phyloP scores from a whole-genome alignment of 306 rosid genomes.

The Dalbergia cultrata region DNA sequence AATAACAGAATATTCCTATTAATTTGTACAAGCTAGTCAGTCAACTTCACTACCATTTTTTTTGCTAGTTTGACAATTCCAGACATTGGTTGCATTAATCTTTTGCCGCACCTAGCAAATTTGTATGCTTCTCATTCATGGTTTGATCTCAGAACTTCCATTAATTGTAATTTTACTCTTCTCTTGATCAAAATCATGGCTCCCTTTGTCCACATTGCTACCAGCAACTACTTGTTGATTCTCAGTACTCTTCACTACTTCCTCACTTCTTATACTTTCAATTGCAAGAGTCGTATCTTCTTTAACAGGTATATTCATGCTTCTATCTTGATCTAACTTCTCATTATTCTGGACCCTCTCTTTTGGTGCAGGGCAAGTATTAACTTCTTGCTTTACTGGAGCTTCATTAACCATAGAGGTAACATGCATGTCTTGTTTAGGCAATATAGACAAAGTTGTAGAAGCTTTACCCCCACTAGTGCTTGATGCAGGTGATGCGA shows the following conservation, averaged over 20 bases:
- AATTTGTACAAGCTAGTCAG: conserved; percentile 29
- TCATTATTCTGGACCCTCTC: conserved; percentile 44
- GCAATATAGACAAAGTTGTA: conserved; percentile 29
- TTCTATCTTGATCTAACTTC: conserved; percentile 2
- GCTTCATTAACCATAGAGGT: conserved; percentile 43
- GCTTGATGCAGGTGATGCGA: conserved; percentile 24
- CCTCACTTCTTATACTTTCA: conserved; percentile 1
- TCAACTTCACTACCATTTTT: conserved; percentile 27
- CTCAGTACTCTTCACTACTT: conserved; percentile 9
- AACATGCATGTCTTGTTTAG: conserved; percentile 49
- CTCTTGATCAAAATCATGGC: conserved; percentile 33
- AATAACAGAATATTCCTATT: background rate
- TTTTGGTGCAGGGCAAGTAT: conserved; percentile 35
- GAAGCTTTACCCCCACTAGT: conserved; percentile 44
- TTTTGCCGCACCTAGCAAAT: conserved; percentile 21
- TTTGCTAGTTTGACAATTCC: conserved; percentile 40
- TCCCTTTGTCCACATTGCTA: conserved; percentile 40
- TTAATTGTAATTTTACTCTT: conserved; percentile 30
- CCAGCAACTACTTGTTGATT: background rate
- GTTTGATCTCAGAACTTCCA: conserved; percentile 50
- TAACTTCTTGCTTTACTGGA: conserved; percentile 55
- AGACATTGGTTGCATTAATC: conserved; percentile 39
- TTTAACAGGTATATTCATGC: background rate
- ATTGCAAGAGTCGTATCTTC: background rate
- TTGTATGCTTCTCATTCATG: conserved; percentile 36